phyloP scores from a whole-genome alignment of 2,329 filamentous ascomycete species.

The Verruconis gallopava region DNA sequence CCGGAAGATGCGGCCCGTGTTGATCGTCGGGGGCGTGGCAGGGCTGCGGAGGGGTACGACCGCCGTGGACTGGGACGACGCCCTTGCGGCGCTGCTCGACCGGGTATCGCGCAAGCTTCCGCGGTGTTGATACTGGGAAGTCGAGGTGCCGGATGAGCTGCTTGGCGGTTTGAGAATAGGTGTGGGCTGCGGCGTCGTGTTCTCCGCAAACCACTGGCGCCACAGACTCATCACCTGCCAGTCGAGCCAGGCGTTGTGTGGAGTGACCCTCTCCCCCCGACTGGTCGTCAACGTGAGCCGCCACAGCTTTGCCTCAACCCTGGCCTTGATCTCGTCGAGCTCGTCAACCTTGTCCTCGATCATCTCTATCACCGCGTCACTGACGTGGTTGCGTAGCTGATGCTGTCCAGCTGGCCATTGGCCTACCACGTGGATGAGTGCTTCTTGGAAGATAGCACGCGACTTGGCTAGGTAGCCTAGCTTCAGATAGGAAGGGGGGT shows the following conservation, averaged over 20 bases:
- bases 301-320: slow-evolving; percentile 71
- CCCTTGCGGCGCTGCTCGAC: slow-evolving; percentile 5
- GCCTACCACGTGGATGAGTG: slow-evolving; percentile 84
- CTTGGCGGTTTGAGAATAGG: slow-evolving; percentile 33
- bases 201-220: slow-evolving; percentile 85
- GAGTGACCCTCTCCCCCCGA: slow-evolving; percentile 69
- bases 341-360: slow-evolving; percentile 95
- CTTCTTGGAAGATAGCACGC: slow-evolving; percentile 62
- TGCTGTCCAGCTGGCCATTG: slow-evolving; percentile 78
- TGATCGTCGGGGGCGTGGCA: slow-evolving; percentile 16
- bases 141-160: slow-evolving; percentile 15
- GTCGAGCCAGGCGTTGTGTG: slow-evolving; percentile 68
- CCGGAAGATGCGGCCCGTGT: slow-evolving; percentile 63
- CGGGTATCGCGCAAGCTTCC: slow-evolving; percentile 6
- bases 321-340: slow-evolving; percentile 66
- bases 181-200: slow-evolving; percentile 59
- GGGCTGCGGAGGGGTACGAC: neutral
- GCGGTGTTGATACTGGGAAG: slow-evolving; percentile 9
- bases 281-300: slow-evolving; percentile 66
- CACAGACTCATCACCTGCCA: slow-evolving; percentile 84
- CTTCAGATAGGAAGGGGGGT: slow-evolving; percentile 82
- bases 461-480: slow-evolving; percentile 76
- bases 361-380: slow-evolving; percentile 66
- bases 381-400: slow-evolving; percentile 60
- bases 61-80: neutral